phyloP scores from a whole-genome alignment of 2,329 filamentous ascomycete species.

The Neurospora crassa region DNA sequence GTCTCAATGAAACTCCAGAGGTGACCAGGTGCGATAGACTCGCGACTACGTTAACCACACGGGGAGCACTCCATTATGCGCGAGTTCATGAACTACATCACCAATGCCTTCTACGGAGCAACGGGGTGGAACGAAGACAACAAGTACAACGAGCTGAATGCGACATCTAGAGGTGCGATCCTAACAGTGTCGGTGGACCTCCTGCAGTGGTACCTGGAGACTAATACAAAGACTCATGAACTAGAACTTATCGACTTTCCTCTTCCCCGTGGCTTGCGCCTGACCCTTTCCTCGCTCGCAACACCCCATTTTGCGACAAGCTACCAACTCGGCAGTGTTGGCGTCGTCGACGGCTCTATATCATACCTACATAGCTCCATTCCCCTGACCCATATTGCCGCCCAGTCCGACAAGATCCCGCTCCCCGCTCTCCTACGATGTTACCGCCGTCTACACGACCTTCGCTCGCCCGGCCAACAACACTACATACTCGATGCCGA shows the following conservation, averaged over 20 bases:
- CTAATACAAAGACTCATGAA: not conserved
- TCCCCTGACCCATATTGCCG: constrained; percentile 56
- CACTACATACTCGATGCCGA: constrained; percentile 8
- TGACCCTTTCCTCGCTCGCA: constrained; percentile 84
- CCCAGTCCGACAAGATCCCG: constrained; percentile 64
- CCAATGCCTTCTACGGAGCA: constrained; percentile 20
- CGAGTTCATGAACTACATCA: constrained; percentile 23
- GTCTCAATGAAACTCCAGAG: constrained; percentile 10
- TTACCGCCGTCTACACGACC: constrained; percentile 67
- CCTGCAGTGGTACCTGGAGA: not conserved
- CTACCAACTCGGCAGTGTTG: constrained; percentile 82
- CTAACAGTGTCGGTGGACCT: not conserved
- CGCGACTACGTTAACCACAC: constrained; percentile 7
- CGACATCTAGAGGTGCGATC: constrained; percentile 16
- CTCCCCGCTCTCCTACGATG: constrained; percentile 71
- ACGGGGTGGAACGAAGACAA: constrained; percentile 22
- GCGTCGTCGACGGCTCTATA: constrained; percentile 90
- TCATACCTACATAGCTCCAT: constrained; percentile 93
- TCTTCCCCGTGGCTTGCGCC: constrained; percentile 72
- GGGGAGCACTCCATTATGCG: constrained; percentile 14
- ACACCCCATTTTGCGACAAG: constrained; percentile 90
- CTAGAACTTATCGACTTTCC: constrained; percentile 78
- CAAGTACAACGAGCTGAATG: constrained; percentile 21
- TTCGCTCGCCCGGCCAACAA: constrained; percentile 26
- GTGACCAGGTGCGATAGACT: constrained; percentile 9